Percentiles rank a stretch among this genome's conserved stretches.
These are phyloP conservation scores for Diaporthe sp. DNA, from an alignment of 2,329 filamentous ascomycete genomes.

Conservation along the genomic window DNA sequence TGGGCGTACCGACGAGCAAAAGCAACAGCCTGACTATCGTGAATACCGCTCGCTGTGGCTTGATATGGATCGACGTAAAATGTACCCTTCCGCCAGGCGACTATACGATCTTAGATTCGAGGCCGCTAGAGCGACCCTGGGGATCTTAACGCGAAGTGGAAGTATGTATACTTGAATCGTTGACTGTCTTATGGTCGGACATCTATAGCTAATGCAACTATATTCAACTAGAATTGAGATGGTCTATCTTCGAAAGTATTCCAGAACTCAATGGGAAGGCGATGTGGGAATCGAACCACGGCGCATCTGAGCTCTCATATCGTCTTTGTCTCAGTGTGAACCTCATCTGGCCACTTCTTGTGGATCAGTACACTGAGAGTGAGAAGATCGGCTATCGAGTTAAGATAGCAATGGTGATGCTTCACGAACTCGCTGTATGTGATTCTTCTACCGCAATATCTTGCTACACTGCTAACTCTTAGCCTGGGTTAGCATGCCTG, in stretches of 20 bases:
- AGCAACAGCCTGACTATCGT: not conserved
- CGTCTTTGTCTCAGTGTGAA: constrained; percentile 15
- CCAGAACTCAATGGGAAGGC: not conserved
- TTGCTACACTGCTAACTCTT: not conserved
- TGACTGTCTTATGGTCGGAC: not conserved
- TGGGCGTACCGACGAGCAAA: not conserved
- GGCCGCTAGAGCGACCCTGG: constrained; percentile 14
- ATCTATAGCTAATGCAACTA: not conserved
- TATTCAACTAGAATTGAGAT: not conserved
- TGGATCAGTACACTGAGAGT: constrained; percentile 16
- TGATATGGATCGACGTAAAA: not conserved
- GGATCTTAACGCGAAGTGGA: not conserved
- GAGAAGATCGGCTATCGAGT: constrained; percentile 10
- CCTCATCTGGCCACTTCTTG: constrained; percentile 12
- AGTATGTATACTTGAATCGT: not conserved
- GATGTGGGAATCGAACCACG: not conserved
- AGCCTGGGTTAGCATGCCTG: not conserved
- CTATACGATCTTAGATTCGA: not conserved
- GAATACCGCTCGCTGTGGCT: constrained; percentile 8
- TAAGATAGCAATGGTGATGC: not conserved
- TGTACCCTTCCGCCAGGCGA: constrained; percentile 3
- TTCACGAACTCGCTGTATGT: constrained; percentile 9
- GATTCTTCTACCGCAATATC: not conserved
- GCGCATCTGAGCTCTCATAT: not conserved
- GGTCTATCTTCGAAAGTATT: not conserved